Base-by-base conservation (phyloP, 345 rosid genomes). In the Citrus medica region DNA sequence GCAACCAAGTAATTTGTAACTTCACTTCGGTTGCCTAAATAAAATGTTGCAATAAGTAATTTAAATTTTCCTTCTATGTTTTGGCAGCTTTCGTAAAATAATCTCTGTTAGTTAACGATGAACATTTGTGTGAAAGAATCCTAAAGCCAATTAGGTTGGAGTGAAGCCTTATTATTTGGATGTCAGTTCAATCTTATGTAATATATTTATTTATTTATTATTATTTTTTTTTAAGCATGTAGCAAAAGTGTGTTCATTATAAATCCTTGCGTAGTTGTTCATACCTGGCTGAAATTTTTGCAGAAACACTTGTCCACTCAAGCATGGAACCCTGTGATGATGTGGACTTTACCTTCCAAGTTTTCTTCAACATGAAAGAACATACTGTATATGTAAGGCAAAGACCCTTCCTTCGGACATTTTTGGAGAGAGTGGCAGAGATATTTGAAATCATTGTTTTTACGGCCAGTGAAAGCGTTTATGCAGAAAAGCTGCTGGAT, bases 241-340 rank as follows among this genome's bases (percentile, higher is more conserved):
- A 58, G 9, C 10, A 0, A 55, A 22, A 55, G 17, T 14, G 55
- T 2, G 3, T 71, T 21, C n/a, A 35, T n/a, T 73, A 4, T 37
- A n/a, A 10, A 13, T 25, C 32, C 30, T 59, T 35, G 30, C 24
- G 33, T n/a, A n/a, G 51, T 59, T 38, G 62, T 42, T 78, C 55
- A 58, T 79, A 66, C 63, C 48, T 73, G 51, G 42, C 68, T 48
- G 62, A 69, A 19, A 58, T 62, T 46, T 63, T 55, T 85, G 87
- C 94, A 93, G 98, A 94, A 87, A 94, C 98, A 76, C 90, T 94
- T 42, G 94, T 94, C 80, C 98, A 94, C 83, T 94, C 98, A 56
- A 88, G 94, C 32, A 78, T 89, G 86, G 95, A 91, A 82, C 83
- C 86, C 37, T 89, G 92, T 82, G 88, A 80, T 68, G 86, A 74